Evolutionary conservation across 2,329 filamentous ascomycete genomes (phyloP).

Genomic region (Ascochyta koolunga): DNA sequence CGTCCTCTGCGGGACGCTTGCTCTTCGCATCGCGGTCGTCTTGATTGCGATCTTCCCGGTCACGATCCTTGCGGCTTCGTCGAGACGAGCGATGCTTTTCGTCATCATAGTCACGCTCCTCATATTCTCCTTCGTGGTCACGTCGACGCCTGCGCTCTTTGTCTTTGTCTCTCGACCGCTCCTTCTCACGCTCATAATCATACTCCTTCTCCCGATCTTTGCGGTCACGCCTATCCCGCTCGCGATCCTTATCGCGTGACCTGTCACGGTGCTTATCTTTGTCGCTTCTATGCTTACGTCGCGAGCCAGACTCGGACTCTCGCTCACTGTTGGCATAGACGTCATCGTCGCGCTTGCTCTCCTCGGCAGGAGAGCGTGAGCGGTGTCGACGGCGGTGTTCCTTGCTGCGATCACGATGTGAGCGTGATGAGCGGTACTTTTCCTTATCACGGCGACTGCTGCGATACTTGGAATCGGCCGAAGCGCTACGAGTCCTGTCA

Average conservation of each 20-base stretch:
- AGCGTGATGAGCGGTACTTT: slow-evolving; percentile 52
- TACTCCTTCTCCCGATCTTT: slow-evolving; percentile 60
- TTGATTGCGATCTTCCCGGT: slow-evolving; percentile 37
- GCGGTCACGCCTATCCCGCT: slow-evolving; percentile 48
- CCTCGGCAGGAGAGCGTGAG: slow-evolving; percentile 47
- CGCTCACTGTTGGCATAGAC: slow-evolving; percentile 37
- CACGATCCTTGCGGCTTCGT: slow-evolving; percentile 52
- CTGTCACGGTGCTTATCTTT: slow-evolving; percentile 39
- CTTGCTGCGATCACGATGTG: slow-evolving; percentile 54
- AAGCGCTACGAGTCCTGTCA: slow-evolving; percentile 69
- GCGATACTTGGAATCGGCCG: slow-evolving; percentile 65
- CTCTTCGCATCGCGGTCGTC: slow-evolving; percentile 17
- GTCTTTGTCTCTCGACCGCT: slow-evolving; percentile 44
- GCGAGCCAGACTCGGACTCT: slow-evolving; percentile 35
- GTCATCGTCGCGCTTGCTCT: slow-evolving; percentile 40
- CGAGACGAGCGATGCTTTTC: slow-evolving; percentile 51
- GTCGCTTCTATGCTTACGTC: slow-evolving; percentile 48
- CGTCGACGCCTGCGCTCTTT: slow-evolving; percentile 58
- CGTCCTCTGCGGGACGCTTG: slow-evolving; percentile 17
- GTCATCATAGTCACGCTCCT: slow-evolving; percentile 47
- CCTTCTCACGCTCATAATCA: slow-evolving; percentile 50
- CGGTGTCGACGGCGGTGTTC: slow-evolving; percentile 53
- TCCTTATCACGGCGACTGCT: slow-evolving; percentile 61
- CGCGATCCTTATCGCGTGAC: slow-evolving; percentile 41
- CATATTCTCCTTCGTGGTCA: slow-evolving; percentile 50